These are phyloP conservation scores for Moesziomyces aphidis DNA, from an alignment of 1,284 basidiomycete genomes.

Conservation along the genomic window DNA sequence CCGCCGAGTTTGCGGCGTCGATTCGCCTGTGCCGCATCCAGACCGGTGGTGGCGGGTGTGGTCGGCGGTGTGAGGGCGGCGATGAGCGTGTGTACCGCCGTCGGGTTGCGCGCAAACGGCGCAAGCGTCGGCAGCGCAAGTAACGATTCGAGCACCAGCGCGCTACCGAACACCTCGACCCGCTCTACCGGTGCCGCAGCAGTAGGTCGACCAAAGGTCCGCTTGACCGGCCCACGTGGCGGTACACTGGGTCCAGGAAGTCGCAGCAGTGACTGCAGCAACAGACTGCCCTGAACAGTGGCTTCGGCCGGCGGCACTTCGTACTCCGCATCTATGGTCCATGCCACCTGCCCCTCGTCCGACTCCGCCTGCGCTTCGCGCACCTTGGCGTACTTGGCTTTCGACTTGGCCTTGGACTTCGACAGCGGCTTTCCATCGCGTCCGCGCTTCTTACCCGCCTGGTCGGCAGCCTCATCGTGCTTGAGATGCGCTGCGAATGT, in stretches of 20 bases:
- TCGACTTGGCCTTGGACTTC: conserved; percentile 3
- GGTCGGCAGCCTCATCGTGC: conserved; percentile 7
- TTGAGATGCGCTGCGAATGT: conserved; percentile 25
- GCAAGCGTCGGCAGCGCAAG: conserved; percentile 40
- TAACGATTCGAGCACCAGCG: conserved; percentile 45
- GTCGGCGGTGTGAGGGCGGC: conserved; percentile 26
- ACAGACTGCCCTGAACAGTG: conserved; percentile 58
- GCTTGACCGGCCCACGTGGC: conserved; percentile 25
- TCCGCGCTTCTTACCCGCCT: conserved; percentile 16
- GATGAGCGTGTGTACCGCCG: conserved; percentile 44
- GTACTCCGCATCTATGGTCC: conserved; percentile 29
- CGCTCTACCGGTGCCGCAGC: conserved; percentile 1
- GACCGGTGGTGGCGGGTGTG: background rate
- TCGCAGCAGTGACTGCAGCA: conserved; percentile 55
- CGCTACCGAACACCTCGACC: conserved; percentile 11
- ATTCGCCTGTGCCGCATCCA: conserved; percentile 13
- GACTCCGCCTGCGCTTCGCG: conserved; percentile 6
- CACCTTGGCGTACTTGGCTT: conserved; percentile 11
- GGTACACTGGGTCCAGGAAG: conserved; percentile 43
- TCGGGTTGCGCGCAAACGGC: conserved; percentile 31
- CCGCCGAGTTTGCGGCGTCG: conserved; percentile 42
- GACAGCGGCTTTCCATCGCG: conserved; percentile 25
- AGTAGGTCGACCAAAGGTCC: conserved; percentile 20
- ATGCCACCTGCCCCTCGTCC: conserved; percentile 18
- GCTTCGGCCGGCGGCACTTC: conserved; percentile 12